Conservation (phyloP, 257 asterid genomes). For the Echium plantagineum region DNA sequence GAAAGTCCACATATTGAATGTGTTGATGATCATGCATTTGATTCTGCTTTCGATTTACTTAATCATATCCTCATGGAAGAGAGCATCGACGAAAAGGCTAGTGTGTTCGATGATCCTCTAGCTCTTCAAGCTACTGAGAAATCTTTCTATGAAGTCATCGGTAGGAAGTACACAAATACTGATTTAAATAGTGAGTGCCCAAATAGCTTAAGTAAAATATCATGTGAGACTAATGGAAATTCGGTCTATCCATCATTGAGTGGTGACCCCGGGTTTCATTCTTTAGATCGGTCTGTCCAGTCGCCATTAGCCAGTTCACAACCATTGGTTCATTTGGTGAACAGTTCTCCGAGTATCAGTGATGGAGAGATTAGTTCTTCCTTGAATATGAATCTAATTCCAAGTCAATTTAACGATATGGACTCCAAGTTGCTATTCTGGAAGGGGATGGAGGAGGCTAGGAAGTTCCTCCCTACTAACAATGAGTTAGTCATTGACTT, state of each 20-base stretch:
- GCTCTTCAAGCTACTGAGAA: not conserved
- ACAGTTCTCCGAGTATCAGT: constrained; percentile 12
- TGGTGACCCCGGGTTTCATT: constrained; percentile 38
- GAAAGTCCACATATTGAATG: not conserved
- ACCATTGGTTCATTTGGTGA: constrained; percentile 13
- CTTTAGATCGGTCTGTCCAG: constrained; percentile 24
- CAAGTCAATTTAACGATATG: constrained; percentile 32
- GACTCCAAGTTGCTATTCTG: constrained; percentile 69
- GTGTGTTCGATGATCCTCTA: not conserved
- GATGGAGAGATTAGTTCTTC: constrained; percentile 25
- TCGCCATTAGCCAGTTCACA: constrained; percentile 28
- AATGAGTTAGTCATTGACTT: constrained; percentile 57
- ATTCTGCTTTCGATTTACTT: not conserved
- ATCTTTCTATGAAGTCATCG: not conserved
- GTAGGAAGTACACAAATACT: too few species aligned
- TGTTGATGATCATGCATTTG: not conserved
- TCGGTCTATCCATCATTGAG: constrained; percentile 28
- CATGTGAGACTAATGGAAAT: too few species aligned
- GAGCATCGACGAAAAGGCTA: not conserved
- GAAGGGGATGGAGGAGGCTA: constrained; percentile 91
- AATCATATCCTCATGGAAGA: not conserved
- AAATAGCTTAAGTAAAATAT: constrained; percentile 10
- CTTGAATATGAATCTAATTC: constrained; percentile 20
- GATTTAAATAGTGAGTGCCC: constrained; percentile 39
- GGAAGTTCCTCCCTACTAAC: constrained; percentile 56